These are phyloP conservation scores for Whalleya microplaca DNA, from an alignment of 2,329 filamentous ascomycete species.

Conservation along the genomic window DNA sequence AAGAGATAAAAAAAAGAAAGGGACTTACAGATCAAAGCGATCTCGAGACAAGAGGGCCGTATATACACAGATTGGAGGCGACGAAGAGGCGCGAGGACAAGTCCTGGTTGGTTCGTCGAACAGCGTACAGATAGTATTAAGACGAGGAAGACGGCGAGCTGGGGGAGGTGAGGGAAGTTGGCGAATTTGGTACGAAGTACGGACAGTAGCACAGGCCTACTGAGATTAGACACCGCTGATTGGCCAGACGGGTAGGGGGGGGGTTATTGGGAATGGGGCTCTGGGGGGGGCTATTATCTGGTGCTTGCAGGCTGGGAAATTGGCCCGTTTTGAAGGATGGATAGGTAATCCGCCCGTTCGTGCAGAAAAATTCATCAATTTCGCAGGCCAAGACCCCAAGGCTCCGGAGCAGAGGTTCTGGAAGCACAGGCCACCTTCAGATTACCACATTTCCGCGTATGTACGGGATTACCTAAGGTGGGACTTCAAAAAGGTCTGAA, in stretches of 20 bases:
- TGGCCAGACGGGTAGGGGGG: slow-evolving; percentile 26
- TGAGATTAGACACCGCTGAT: slow-evolving; percentile 21
- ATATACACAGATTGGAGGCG: slow-evolving; percentile 20
- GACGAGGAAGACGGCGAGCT: slow-evolving; percentile 9
- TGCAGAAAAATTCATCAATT: not conserved
- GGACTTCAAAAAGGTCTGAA: too few species aligned
- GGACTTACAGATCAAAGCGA: slow-evolving; percentile 31
- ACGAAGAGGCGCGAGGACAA: slow-evolving; percentile 26
- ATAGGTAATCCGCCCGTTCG: slow-evolving; percentile 15
- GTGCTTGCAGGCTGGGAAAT: slow-evolving; percentile 36
- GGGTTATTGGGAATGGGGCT: slow-evolving; percentile 24
- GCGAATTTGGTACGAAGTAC: slow-evolving; percentile 22
- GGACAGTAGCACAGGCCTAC: slow-evolving; percentile 20
- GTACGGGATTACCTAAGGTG: not conserved
- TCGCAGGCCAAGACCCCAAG: not conserved
- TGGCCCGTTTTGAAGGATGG: slow-evolving; percentile 22
- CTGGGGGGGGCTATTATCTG: slow-evolving; percentile 6
- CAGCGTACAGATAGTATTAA: slow-evolving; percentile 6
- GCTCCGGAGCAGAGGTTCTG: slow-evolving; percentile 4
- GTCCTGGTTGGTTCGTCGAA: slow-evolving; percentile 23
- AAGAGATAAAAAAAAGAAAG: slow-evolving; percentile 4
- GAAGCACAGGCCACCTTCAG: slow-evolving; percentile 3
- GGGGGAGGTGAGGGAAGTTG: slow-evolving; percentile 25
- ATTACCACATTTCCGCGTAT: not conserved
- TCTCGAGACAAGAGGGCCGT: slow-evolving; percentile 16